Evolutionary conservation across 2,329 filamentous ascomycete genomes (phyloP).

Genomic region (Talaromyces islandicus): DNA sequence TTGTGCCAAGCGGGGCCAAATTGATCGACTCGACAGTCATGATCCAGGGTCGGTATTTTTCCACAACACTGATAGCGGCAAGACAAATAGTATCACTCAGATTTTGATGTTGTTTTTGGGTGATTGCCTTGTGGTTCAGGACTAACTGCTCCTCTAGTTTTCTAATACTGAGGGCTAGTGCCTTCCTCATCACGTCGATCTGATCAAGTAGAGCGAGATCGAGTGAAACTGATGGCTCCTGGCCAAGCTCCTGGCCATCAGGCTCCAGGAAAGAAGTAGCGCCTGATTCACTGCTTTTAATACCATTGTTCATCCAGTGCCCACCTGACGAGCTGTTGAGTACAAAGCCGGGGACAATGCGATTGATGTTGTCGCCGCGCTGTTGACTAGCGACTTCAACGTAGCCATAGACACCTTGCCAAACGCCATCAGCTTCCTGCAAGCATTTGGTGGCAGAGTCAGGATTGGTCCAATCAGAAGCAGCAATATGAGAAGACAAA

Average conservation of each 20-base stretch:
- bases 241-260: slow-evolving; percentile 68
- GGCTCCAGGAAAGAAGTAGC: slow-evolving; percentile 71
- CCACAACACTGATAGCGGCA: slow-evolving; percentile 72
- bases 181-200: slow-evolving; percentile 77
- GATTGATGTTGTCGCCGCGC: slow-evolving; percentile 83
- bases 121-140: slow-evolving; percentile 74
- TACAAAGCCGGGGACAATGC: slow-evolving; percentile 90
- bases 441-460: slow-evolving; percentile 94
- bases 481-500: slow-evolving; percentile 94
- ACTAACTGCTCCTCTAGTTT: slow-evolving; percentile 79
- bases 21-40: slow-evolving; percentile 88
- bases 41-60: slow-evolving; percentile 86
- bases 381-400: slow-evolving; percentile 93
- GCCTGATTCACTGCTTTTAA: slow-evolving; percentile 58
- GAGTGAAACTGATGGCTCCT: slow-evolving; percentile 67
- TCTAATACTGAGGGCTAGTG: slow-evolving; percentile 78
- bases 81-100: slow-evolving; percentile 78
- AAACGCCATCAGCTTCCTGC: slow-evolving; percentile 93
- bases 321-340: slow-evolving; percentile 77
- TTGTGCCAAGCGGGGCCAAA: slow-evolving; percentile 69
- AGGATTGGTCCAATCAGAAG: slow-evolving; percentile 88
- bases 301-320: slow-evolving; percentile 71
- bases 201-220: slow-evolving; percentile 74
- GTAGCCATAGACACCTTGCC: slow-evolving; percentile 90
- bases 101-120: slow-evolving; percentile 67